Evolutionary conservation across 768 basidiomycete genomes (phyloP), one percentile per base, ranked within the genome.

Genomic region (Termitomyces sp.): DNA sequence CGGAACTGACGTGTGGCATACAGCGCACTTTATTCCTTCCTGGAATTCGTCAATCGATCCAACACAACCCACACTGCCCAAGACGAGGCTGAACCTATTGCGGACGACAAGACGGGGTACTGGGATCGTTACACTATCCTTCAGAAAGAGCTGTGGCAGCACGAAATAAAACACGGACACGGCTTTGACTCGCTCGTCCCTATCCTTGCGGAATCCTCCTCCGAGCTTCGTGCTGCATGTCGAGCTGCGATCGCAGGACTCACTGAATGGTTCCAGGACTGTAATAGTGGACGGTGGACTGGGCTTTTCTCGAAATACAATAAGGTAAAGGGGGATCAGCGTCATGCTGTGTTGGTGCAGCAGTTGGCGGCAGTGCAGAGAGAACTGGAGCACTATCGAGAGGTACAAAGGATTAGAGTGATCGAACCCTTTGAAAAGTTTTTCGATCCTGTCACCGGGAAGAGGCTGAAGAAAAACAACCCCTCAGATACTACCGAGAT

Each of bases 361-460:
- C 52, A 59, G 34, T 35, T 70, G 49, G 63, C 64, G 6, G 58
- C 56, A 29, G 47, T 80, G 27, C 59, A 65, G 51, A 59, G 51
- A 19, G 65, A 66, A 8, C 59, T 76, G 63, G 61, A 62, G 3
- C 65, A 68, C 35, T 79, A 75, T 54, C 68, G 73, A 52, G 63
- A 61, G n/a, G 68, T 64, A 9, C 70, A 75, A 51, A 68, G 77
- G 54, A 60, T 68, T n/a, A 63, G 63, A 55, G 47, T 80, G 47
- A 64, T 79, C 44, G 66, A 69, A 53, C 79, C 78, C 0, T 80
- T 70, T 53, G 73, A 78, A 58, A 63, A 63, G 34, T 76, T 76
- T 48, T 78, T 79, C 55, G 77, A 78, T 62, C 59, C 64, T 6
- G 61, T 63, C 38, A 77, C 75, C 5, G 69, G 70, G 38, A 56